Base-by-base conservation (phyloP, 176 grass and related monocot species). In the Carex littledalei region DNA sequence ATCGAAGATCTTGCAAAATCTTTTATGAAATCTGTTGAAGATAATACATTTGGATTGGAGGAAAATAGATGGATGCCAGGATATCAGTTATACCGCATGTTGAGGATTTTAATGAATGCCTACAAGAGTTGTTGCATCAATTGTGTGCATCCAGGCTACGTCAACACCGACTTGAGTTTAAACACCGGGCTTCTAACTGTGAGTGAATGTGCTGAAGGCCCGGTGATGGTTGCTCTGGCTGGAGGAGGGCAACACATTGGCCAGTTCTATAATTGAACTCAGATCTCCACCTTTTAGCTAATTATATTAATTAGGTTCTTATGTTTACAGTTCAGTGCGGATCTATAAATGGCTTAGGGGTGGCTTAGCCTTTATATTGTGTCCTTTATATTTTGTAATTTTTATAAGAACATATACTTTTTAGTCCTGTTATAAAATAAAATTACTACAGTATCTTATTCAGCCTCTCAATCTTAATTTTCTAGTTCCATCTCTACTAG, bases 221-320 rank as follows among this genome's bases (percentile, higher is more conserved):
- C 83, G 0, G 92, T 92, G 16, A 90, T 87, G 86, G 72, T 94
- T 9, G 80, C 92, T 29, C 72, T 94, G n/a, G 67, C 86, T 3
- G 57, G 67, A 21, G 86, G 88, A 18, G 89, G 89, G 0, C 34
- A 35, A 35, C 77, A 77, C 11, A 88, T 89, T 0, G 89, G 87
- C 14, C 89, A 89, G 84, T 93, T 93, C 65, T 96, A 89, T 68
- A 89, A 91, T 90, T 87, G 88, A 43, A 91, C 86, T 12, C 74
- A 77, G 14, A 62, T 90, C n/a, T 74, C 43, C 20, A 69, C 32
- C 6, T 69, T 69, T 69, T 69, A 69, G 31, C 14, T 69, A 9
- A 69, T 69, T 35, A 35, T 35, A 68, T 68, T 68, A 6, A 47
- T 9, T 26, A 47, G 7, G 43, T 8, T 47, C 6, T 47, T 47